These are phyloP conservation scores for Leccinum disarticulatum DNA, from an alignment of 768 basidiomycete species.

Conservation along the genomic window DNA sequence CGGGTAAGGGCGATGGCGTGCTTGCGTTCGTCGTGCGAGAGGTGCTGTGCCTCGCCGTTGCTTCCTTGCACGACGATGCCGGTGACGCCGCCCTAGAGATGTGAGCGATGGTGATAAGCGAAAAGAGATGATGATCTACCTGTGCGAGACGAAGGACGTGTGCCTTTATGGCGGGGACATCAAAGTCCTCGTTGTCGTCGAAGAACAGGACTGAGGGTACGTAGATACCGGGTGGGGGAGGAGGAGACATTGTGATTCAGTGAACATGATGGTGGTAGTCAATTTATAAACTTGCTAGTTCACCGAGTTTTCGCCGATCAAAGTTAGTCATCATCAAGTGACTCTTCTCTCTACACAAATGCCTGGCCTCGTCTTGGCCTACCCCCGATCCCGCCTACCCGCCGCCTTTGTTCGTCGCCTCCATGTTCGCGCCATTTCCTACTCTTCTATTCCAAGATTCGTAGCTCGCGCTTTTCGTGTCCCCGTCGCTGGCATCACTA, in stretches of 20 bases:
- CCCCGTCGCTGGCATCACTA: constrained; percentile 83
- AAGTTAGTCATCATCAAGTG: neutral
- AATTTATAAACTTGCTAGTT: too few species aligned
- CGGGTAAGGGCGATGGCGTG: constrained; percentile 63
- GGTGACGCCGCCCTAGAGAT: constrained; percentile 61
- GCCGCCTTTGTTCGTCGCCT: constrained; percentile 54
- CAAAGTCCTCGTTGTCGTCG: constrained; percentile 66
- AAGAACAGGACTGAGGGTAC: constrained; percentile 80
- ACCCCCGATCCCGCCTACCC: constrained; percentile 27
- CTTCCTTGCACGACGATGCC: constrained; percentile 74
- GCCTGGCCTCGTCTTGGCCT: too few species aligned
- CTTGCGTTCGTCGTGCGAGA: constrained; percentile 71
- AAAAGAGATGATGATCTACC: constrained; percentile 34
- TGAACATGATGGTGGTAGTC: neutral
- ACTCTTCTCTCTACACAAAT: too few species aligned
- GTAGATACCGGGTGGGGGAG: constrained; percentile 70
- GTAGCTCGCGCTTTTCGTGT: constrained; percentile 85
- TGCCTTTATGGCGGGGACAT: constrained; percentile 61
- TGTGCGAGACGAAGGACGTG: constrained; percentile 75
- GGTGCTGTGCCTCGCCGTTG: constrained; percentile 75
- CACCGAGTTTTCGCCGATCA: neutral
- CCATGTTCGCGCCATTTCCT: constrained; percentile 77
- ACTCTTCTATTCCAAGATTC: constrained; percentile 86
- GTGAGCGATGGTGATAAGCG: constrained; percentile 20
- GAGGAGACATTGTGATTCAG: constrained; percentile 24